Base-by-base conservation (phyloP, 345 rosid species). In the Tarenaya hassleriana region DNA sequence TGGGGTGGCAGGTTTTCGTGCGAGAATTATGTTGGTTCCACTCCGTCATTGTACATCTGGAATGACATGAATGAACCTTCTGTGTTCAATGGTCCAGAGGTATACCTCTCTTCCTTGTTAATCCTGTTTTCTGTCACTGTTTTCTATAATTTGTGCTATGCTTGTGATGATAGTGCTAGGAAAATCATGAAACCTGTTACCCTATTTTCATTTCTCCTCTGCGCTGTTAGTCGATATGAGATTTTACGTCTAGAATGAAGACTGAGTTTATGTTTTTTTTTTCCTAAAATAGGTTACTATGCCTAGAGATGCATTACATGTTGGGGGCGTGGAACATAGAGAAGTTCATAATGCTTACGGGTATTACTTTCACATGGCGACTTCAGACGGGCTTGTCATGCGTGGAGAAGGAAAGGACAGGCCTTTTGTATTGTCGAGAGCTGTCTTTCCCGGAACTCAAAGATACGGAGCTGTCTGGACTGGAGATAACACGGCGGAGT, bases 51-150 rank as follows among this genome's bases (percentile, higher is more conserved):
- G 64, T 82, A 88, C 71, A 88, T 82, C 41, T 94, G 99, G 97
- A 94, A 94, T 78, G 97, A 94, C 79, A 88, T 94, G 99, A 94
- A 94, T 52, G 99, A 94, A 76, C 99, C 99, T 62, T 94, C 99
- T n/a, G 99, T 94, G 40, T 94, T 94, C 70, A 94, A 94, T 42
- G 99, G 97, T 54, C 99, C 99, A 0, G 99, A 94, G 99, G 99
- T 94, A 76, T 63, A 56, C 44, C 50, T 14, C 50, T 56, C 47
- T 56, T 14, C 43, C 52, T 56, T 32, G 16, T 48, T 40, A 55
- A 33, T 18, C 15, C 31, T 62, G 43, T 45, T 24, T 35, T 1
- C 37, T 37, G 16, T 37, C 45, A 4, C 29, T 29, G 5, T 38
- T 61, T 37, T 45, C 53, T 52, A 17, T 17, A 35, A 52, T 61